Conservation (phyloP, 1,284 basidiomycete genomes). For the Irpex sp. region DNA sequence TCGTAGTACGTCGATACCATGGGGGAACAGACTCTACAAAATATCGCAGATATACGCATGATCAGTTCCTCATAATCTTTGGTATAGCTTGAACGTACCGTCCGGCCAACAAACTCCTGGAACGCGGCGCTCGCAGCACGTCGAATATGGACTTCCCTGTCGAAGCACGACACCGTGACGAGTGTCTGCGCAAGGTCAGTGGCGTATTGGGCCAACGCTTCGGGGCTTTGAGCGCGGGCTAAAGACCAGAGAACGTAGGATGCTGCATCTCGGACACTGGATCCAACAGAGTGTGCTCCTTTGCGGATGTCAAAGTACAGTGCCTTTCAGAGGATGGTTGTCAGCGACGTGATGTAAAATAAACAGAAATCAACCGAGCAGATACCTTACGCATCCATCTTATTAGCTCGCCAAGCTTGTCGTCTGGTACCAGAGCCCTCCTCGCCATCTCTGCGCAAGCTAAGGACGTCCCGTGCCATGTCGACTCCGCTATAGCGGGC, state of each 20-base stretch:
- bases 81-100: conserved; percentile 46
- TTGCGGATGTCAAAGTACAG: conserved; percentile 91
- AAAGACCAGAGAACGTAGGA: conserved; percentile 96
- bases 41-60: not conserved
- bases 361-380: conserved; percentile 11
- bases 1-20: conserved; percentile 90
- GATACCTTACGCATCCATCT: conserved; percentile 77
- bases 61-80: not conserved
- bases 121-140: conserved; percentile 97
- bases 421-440: conserved; percentile 63
- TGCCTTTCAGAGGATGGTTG: conserved; percentile 46
- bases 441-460: conserved; percentile 92
- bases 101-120: conserved; percentile 94
- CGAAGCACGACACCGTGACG: conserved; percentile 79
- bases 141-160: conserved; percentile 94
- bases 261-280: conserved; percentile 92
- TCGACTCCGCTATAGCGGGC: conserved; percentile 74
- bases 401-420: conserved; percentile 60
- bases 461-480: conserved; percentile 95
- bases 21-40: conserved; percentile 76
- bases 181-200: conserved; percentile 66
- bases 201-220: conserved; percentile 62
- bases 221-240: conserved; percentile 69
- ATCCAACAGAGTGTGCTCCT: conserved; percentile 90
- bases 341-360: conserved; percentile 11